Base-by-base conservation (phyloP, 169 alveolate species). In the Babesia ovis region DNA sequence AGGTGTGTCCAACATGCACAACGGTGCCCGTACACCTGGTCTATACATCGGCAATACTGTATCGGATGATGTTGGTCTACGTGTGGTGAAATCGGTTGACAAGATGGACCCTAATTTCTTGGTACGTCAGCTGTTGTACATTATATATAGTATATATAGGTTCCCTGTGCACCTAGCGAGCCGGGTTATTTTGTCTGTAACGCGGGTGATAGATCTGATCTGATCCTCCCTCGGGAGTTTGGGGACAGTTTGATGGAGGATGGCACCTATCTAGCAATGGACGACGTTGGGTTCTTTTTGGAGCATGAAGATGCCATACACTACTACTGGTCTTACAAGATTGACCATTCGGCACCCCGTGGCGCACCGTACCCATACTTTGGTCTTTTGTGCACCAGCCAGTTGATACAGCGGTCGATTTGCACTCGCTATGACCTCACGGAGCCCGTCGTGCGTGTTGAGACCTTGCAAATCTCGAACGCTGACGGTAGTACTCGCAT, bases 181-280 rank as follows among this genome's bases (percentile, higher is more conserved):
- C 89, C 85, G 12, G 89, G 89, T 6, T 71, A 45, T 48, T 27
- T 81, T 27, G 85, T 81, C 25, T 81, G 89, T 46, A 53, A 73
- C 45, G 71, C 32, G 3, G 41, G 23, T 18, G 50, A 66, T 20
- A 3, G 41, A 35, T 8, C 51, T n/a, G 11, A 25, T 18, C 32
- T 81, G 54, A 11, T 70, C 29, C 50, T 62, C n/a, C 79, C 77
- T 34, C 37, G 48, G 39, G 62, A 79, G 39, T 8, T 39, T 16
- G 16, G 29, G 14, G 77, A 58, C 54, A 6, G 22, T 34, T 16
- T 81, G 51, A 1, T 56, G 18, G 64, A 61, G 66, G 85, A 81
- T 32, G 81, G 74, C 50, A 79, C 87, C 0, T 81, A 81, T 53
- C 27, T 81, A 32, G 89, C 85, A 11, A 23, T 81, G 45, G 81